These are phyloP conservation scores for Nannizzia gypsea DNA, from an alignment of 2,329 filamentous ascomycete genomes.

Conservation along the genomic window DNA sequence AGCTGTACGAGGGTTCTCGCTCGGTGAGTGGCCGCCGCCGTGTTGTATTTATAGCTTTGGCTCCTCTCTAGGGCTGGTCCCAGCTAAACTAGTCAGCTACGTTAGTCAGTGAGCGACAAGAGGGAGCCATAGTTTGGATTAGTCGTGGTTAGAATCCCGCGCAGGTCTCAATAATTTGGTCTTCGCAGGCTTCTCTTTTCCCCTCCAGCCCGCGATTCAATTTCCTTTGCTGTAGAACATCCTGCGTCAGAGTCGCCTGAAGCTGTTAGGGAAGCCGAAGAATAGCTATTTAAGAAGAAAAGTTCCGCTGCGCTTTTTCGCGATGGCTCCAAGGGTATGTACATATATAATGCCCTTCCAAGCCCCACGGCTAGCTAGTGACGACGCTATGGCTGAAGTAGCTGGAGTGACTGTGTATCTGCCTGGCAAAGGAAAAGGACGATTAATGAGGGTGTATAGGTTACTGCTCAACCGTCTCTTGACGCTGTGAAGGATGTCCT, in stretches of 20 bases:
- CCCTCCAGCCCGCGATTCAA: neutral
- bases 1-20: neutral
- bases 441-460: conserved; percentile 22
- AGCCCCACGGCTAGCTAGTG: neutral
- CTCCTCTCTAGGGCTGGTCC: neutral
- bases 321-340: conserved; percentile 12
- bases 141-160: too few relatives aligned
- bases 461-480: conserved; percentile 48
- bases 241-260: neutral
- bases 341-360: neutral
- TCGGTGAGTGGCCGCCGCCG: neutral
- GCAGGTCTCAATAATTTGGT: neutral
- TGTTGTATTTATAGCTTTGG: neutral
- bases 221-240: neutral
- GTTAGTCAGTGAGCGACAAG: neutral
- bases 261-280: too few relatives aligned
- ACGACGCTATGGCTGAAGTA: neutral
- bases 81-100: neutral
- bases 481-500: conserved; percentile 49
- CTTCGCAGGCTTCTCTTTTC: neutral
- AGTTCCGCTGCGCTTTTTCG: neutral
- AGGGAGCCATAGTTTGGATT: neutral
- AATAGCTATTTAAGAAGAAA: neutral
- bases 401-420: neutral
- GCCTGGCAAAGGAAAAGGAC: neutral